These are phyloP conservation scores for Teunomyces kruisii DNA, from an alignment of 805 yeast genomes.

Conservation along the genomic window DNA sequence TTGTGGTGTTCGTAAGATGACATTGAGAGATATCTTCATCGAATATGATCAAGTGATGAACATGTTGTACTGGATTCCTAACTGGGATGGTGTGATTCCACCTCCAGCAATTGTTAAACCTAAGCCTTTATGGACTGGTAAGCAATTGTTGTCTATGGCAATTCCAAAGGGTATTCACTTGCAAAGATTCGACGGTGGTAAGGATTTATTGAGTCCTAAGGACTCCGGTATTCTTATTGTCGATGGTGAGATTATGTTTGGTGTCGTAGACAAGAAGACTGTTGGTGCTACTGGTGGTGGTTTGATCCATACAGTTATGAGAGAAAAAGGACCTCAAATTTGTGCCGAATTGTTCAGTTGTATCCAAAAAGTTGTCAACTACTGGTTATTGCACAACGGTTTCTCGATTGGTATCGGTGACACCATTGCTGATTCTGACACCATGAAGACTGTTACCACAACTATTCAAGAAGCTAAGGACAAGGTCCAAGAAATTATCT, in stretches of 20 bases:
- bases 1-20: constrained; percentile 96
- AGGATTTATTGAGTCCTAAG: constrained; percentile 77
- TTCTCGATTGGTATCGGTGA: constrained; percentile 99
- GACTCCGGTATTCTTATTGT: constrained; percentile 95
- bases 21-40: constrained; percentile 82
- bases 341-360: constrained; percentile 91
- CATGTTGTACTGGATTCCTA: constrained; percentile 95
- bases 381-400: constrained; percentile 94
- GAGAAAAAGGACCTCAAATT: constrained; percentile 91
- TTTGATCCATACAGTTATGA: constrained; percentile 92
- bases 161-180: constrained; percentile 95
- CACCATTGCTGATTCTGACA: constrained; percentile 95
- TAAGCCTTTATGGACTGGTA: constrained; percentile 96
- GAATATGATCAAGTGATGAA: constrained; percentile 95
- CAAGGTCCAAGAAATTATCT: constrained; percentile 90
- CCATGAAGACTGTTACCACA: constrained; percentile 90
- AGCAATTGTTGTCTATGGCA: constrained; percentile 87
- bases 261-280: constrained; percentile 97
- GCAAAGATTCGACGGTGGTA: constrained; percentile 90
- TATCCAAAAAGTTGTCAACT: constrained; percentile 92
- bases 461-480: constrained; percentile 91
- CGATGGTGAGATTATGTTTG: constrained; percentile 95
- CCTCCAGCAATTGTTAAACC: constrained; percentile 94
- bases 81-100: constrained; percentile 98
- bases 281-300: constrained; percentile 99